A percentile compares a stretch with the other conserved stretches of the same genome.
phyloP scores from a whole-genome alignment of 1,284 basidiomycete genomes.

The Sparassis latifolia region DNA sequence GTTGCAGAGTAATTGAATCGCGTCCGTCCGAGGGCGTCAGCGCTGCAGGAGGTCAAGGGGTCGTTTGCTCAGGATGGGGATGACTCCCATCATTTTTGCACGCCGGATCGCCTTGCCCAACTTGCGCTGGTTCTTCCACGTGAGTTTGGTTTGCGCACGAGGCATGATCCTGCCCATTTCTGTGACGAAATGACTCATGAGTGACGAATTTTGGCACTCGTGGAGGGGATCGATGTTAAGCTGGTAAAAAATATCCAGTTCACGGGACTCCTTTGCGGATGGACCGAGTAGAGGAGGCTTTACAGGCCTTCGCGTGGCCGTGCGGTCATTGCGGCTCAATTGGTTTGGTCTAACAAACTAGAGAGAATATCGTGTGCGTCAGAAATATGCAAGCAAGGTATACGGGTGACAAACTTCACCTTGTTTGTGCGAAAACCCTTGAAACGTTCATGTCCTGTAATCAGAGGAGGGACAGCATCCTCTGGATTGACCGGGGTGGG shows the following conservation, averaged over 20 bases:
- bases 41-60: conserved; percentile 1
- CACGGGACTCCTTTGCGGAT: conserved; percentile 39
- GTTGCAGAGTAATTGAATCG: no score
- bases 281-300: conserved; percentile 44
- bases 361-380: neutral
- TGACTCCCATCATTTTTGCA: conserved; percentile 89
- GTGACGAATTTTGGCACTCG: conserved; percentile 58
- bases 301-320: neutral
- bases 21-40: no score
- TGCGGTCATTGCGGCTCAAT: conserved; percentile 19
- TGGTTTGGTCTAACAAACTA: conserved; percentile 27
- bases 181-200: conserved; percentile 68
- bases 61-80: conserved; percentile 57
- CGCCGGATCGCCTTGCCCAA: conserved; percentile 86
- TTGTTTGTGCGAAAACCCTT: no score
- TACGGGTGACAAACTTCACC: no score
- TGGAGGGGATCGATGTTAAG: conserved; percentile 64
- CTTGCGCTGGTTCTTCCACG: conserved; percentile 75
- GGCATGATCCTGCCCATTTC: conserved; percentile 82
- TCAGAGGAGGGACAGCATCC: no score
- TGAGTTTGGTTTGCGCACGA: conserved; percentile 70
- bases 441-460: no score
- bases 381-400: no score
- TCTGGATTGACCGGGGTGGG: no score
- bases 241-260: conserved; percentile 64